Conservation (phyloP, 2,329 filamentous ascomycete species). For the Talaromyces sp. region DNA sequence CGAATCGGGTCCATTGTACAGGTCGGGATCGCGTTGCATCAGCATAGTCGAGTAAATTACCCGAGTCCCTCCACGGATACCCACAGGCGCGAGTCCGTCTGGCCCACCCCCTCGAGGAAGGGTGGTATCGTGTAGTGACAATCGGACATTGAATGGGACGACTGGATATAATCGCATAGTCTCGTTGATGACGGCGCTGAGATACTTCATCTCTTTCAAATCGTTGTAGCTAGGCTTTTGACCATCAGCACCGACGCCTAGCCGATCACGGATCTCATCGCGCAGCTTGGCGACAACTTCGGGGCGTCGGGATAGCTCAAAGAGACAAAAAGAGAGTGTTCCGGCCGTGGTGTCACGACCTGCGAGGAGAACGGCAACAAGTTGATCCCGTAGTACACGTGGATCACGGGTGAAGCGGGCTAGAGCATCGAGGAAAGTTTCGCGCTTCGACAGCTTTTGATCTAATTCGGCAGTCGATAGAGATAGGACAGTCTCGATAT, state of each 20-base stretch:
- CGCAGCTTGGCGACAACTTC: conserved; percentile 69
- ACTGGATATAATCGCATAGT: conserved; percentile 75
- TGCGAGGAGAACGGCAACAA: conserved; percentile 79
- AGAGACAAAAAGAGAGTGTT: conserved; percentile 78
- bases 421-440: conserved; percentile 86
- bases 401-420: conserved; percentile 72
- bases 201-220: conserved; percentile 85
- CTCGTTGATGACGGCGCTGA: conserved; percentile 72
- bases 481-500: conserved; percentile 72
- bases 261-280: conserved; percentile 67
- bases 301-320: conserved; percentile 76
- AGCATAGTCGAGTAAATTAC: conserved; percentile 55
- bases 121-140: conserved; percentile 71
- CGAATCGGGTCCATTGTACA: conserved; percentile 49
- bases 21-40: conserved; percentile 55
- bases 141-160: conserved; percentile 78
- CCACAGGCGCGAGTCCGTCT: conserved; percentile 49
- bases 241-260: conserved; percentile 63
- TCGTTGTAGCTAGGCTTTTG: conserved; percentile 68
- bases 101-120: conserved; percentile 66
- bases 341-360: conserved; percentile 82
- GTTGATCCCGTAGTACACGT: conserved; percentile 75
- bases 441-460: conserved; percentile 68
- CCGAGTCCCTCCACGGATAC: conserved; percentile 51
- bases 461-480: conserved; percentile 73